phyloP scores from a whole-genome alignment of 2,329 filamentous ascomycete genomes.

The Fusarium albidum region DNA sequence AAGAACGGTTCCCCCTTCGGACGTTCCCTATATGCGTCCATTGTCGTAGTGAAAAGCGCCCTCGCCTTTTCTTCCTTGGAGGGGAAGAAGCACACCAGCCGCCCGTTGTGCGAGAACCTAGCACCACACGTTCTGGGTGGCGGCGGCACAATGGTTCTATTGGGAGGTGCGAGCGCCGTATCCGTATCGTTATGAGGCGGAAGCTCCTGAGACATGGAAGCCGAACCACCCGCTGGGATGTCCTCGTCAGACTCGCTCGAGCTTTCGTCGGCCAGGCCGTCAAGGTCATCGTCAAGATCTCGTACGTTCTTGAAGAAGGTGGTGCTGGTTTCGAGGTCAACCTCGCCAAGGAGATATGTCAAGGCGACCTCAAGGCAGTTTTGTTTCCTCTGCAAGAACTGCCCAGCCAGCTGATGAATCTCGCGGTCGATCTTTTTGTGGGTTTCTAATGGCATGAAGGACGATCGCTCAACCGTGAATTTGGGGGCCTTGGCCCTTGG shows the following conservation, averaged over 20 bases:
- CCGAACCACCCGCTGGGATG: slow-evolving; percentile 60
- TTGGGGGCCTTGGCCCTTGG: slow-evolving; percentile 64
- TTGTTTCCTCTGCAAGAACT: slow-evolving; percentile 64
- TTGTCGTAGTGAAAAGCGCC: slow-evolving; percentile 56
- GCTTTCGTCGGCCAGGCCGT: slow-evolving; percentile 73
- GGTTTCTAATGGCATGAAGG: slow-evolving; percentile 66
- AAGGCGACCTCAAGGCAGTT: slow-evolving; percentile 70
- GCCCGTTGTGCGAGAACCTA: slow-evolving; percentile 68
- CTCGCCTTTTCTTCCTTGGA: slow-evolving; percentile 70
- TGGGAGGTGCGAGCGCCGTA: slow-evolving; percentile 59
- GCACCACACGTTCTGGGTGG: slow-evolving; percentile 67
- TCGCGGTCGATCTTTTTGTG: slow-evolving; percentile 62
- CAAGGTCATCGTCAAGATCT: slow-evolving; percentile 66
- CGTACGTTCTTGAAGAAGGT: slow-evolving; percentile 70
- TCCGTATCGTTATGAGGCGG: slow-evolving; percentile 62
- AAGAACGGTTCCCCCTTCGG: slow-evolving; percentile 64
- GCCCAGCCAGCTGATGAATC: slow-evolving; percentile 62
- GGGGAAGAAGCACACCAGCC: slow-evolving; percentile 73
- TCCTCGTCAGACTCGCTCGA: slow-evolving; percentile 81
- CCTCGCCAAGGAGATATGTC: slow-evolving; percentile 69
- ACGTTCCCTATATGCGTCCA: slow-evolving; percentile 56
- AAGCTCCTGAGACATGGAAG: slow-evolving; percentile 69
- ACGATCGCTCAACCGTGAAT: slow-evolving; percentile 69
- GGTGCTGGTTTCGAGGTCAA: slow-evolving; percentile 67
- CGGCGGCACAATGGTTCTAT: slow-evolving; percentile 63